Conservation (phyloP, 345 rosid genomes). For the Fremontodendron californicum region DNA sequence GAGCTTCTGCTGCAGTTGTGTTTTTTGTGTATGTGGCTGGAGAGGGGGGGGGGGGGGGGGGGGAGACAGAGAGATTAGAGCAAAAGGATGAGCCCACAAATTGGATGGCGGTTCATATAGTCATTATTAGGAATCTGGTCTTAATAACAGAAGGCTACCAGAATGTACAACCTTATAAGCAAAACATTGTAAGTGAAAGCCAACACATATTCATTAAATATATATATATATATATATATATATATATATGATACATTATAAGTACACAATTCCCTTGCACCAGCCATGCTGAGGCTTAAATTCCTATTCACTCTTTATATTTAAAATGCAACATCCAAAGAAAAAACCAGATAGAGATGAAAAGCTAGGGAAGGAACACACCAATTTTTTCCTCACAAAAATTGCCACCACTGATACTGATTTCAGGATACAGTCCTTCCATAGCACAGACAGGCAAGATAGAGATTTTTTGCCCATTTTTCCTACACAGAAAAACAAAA, state of each 20-base stretch:
- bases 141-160: too few relatives aligned
- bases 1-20: too few relatives aligned
- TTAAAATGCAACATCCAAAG: too few relatives aligned
- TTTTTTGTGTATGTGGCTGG: too few relatives aligned
- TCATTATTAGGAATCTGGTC: too few relatives aligned
- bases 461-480: constrained; percentile 26
- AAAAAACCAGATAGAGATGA: too few relatives aligned
- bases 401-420: neutral
- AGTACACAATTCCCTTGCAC: neutral
- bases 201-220: neutral
- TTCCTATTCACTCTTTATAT: neutral
- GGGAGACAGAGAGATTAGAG: too few relatives aligned
- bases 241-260: neutral
- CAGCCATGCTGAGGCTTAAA: neutral
- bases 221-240: too few relatives aligned
- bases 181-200: neutral
- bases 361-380: too few relatives aligned
- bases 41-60: too few relatives aligned
- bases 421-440: constrained; percentile 26
- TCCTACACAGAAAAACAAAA: constrained; percentile 11
- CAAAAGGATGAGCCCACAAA: too few relatives aligned
- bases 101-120: too few relatives aligned
- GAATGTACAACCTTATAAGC: neutral
- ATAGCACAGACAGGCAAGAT: constrained; percentile 24
- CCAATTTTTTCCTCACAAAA: neutral